Percentiles rank a stretch among this genome's conserved stretches.
Evolutionary conservation across 352 stramenopile genomes (phyloP).

Genomic region (Phytophthora quininea): DNA sequence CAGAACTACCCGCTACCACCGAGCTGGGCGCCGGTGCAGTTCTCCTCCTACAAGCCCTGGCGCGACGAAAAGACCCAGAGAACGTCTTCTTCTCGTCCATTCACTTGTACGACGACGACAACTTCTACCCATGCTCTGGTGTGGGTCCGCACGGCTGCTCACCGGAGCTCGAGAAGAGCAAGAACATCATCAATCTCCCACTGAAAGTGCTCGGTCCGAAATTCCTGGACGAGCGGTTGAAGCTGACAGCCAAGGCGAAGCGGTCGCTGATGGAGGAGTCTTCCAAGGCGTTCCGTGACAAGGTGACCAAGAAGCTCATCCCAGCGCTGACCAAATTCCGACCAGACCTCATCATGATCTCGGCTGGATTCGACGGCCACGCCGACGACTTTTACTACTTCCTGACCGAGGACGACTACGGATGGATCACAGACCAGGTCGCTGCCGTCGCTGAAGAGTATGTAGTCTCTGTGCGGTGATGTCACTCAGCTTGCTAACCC

Average conservation of each 20-base stretch:
- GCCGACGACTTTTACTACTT: constrained; percentile 76
- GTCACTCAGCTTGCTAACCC: constrained; percentile 3
- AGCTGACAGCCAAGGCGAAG: constrained; percentile 62
- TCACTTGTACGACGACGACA: constrained; percentile 65
- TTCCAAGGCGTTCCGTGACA: constrained; percentile 51
- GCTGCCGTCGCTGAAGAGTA: constrained; percentile 92
- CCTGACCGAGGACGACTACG: constrained; percentile 87
- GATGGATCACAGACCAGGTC: constrained; percentile 86
- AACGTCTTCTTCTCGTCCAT: constrained; percentile 76
- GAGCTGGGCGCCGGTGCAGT: constrained; percentile 63
- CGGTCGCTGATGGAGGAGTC: constrained; percentile 54
- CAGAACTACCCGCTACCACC: constrained; percentile 68
- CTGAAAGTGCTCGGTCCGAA: constrained; percentile 55
- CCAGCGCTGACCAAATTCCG: constrained; percentile 53
- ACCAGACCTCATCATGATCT: constrained; percentile 72
- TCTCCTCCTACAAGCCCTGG: constrained; percentile 73
- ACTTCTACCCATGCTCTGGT: constrained; percentile 71
- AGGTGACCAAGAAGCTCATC: constrained; percentile 49
- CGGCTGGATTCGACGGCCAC: constrained; percentile 71
- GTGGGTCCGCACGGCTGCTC: constrained; percentile 53
- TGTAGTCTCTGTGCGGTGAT: constrained; percentile 14
- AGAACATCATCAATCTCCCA: constrained; percentile 65
- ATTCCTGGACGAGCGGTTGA: constrained; percentile 63
- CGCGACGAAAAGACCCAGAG: constrained; percentile 64
- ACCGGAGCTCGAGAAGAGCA: constrained; percentile 45